Base-by-base conservation (phyloP, 139 green algal genomes). In the Pleodorina starrii region DNA sequence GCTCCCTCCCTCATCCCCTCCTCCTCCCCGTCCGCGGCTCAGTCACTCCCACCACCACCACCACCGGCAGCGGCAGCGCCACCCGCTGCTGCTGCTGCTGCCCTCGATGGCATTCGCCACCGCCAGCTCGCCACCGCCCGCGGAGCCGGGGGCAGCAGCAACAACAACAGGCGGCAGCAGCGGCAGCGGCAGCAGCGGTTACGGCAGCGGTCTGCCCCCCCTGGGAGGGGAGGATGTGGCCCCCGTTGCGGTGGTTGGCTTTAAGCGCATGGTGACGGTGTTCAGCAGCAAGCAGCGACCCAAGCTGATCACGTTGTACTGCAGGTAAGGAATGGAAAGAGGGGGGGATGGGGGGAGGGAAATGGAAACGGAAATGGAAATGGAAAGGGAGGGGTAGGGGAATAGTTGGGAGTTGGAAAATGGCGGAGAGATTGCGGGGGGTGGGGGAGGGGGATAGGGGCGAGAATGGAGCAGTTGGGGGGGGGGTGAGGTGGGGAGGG, bases 231-330 rank as follows among this genome's bases (percentile, higher is more conserved):
- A 72, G 36, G 84, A 89, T 48, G 21, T 50, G 48, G 32, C 32
- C 1, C 44, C 66, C 5, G 66, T 88, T 17, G 29, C 46, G 63
- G 82, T 96, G 32, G 80, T 93, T 17, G 93, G 91, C 46, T 96
- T 95, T 90, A 90, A 88, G 23, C 86, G 90, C 29, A 63, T 71
- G 32, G 91, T 94, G 46, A 51, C 91, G 27, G 90, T 96, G 14
- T 97, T 96, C 87, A 51, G n/a, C 38, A 96, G 91, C 85, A 97
- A 97, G 92, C 96, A 97, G 93, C 87, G 80, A 79, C 95, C 96
- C 50, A 97, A 96, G 81, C 85, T 90, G 59, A 57, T 98, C 10
- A 93, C 71, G 11, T 54, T 97, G 21, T 92, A 95, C 77, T 94
- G 93, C 82, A 88, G 82, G 82, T 88, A 27, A 12, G n/a, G n/a